Evolutionary conservation across 73 alveolate species (phyloP).

Genomic region (Breviolum minutum): DNA sequence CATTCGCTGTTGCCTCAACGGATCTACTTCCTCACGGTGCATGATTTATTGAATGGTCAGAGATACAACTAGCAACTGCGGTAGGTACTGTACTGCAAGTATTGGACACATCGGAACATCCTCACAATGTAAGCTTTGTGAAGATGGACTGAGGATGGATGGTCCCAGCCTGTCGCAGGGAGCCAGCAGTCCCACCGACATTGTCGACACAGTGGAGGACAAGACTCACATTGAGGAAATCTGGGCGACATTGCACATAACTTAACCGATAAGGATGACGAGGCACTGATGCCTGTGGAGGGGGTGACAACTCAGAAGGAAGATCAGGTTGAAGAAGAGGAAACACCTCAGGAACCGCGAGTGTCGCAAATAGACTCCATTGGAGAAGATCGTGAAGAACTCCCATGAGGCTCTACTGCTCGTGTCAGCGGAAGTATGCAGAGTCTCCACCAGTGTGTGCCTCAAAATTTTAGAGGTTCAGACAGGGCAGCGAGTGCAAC

Average conservation of each 20-base stretch:
- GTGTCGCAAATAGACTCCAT: background rate
- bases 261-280: background rate
- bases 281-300: slow-evolving; percentile 1
- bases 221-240: slow-evolving; percentile 88
- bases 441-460: background rate
- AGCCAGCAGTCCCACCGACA: slow-evolving; percentile 54
- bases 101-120: background rate
- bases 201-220: slow-evolving; percentile 18
- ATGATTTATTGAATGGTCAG: no score
- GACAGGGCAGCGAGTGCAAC: no score
- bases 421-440: background rate
- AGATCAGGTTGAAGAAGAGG: slow-evolving; percentile 20
- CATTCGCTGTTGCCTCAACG: slow-evolving; percentile 13
- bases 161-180: slow-evolving; percentile 40
- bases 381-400: background rate
- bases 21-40: background rate
- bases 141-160: background rate
- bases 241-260: background rate
- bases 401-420: background rate
- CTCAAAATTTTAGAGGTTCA: background rate
- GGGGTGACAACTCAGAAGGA: background rate
- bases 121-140: background rate
- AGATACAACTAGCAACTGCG: no score
- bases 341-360: no score
- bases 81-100: no score